phyloP scores from a whole-genome alignment of 768 basidiomycete species.

The Phylloporus sp. region DNA sequence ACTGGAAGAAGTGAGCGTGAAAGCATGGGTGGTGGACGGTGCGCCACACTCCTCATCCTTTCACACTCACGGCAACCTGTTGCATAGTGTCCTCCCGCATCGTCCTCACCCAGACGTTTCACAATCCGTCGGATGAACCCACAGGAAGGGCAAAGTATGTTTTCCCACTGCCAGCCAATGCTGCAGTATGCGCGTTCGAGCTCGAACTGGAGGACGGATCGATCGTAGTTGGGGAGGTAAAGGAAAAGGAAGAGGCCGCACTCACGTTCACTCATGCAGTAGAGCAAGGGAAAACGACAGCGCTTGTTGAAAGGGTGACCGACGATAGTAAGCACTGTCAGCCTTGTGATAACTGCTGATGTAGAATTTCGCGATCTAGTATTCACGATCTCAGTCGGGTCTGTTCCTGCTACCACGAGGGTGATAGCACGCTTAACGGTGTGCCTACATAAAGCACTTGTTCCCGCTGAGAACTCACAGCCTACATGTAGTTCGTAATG shows the following conservation, averaged over 20 bases:
- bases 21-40: conserved; percentile 43
- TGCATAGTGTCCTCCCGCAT: conserved; percentile 41
- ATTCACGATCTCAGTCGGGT: conserved; percentile 55
- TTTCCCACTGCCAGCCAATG: conserved; percentile 54
- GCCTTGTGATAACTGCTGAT: background rate
- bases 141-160: conserved; percentile 48
- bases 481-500: conserved; percentile 42
- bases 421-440: conserved; percentile 43
- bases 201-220: conserved; percentile 43
- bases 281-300: conserved; percentile 37
- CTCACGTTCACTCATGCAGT: conserved; percentile 39
- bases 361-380: conserved; percentile 29
- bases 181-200: conserved; percentile 52
- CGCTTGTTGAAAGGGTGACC: conserved; percentile 44
- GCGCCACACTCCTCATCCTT: conserved; percentile 3
- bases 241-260: conserved; percentile 43
- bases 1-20: conserved; percentile 39
- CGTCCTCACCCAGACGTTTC: conserved; percentile 37
- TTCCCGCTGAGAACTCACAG: background rate
- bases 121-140: conserved; percentile 32
- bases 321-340: conserved; percentile 42
- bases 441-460: conserved; percentile 11
- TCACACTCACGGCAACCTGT: background rate
- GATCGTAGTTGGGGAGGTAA: conserved; percentile 40
- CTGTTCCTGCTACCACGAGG: conserved; percentile 39